phyloP scores from a whole-genome alignment of 2,329 filamentous ascomycete species.

The Sporothrix luriei region DNA sequence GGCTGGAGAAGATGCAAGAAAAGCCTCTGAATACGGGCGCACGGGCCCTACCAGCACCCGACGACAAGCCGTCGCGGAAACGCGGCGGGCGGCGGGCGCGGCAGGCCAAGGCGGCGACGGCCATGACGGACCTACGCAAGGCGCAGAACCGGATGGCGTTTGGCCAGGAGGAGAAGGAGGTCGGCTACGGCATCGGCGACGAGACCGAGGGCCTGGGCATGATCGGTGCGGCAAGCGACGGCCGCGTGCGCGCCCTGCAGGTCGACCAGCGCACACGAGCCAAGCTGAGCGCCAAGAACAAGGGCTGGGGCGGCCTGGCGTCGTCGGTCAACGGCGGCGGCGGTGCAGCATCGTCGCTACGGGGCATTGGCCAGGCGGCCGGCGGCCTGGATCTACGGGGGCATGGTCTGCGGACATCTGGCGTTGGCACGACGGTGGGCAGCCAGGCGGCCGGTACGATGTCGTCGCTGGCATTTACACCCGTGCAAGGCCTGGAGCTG shows the following conservation, averaged over 20 bases:
- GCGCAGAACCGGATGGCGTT: slow-evolving; percentile 96
- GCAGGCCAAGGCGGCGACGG: slow-evolving; percentile 94
- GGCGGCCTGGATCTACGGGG: slow-evolving; percentile 70
- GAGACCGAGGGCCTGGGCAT: slow-evolving; percentile 87
- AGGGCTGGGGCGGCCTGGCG: slow-evolving; percentile 76
- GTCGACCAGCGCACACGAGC: slow-evolving; percentile 92
- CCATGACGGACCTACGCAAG: slow-evolving; percentile 95
- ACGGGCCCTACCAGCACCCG: slow-evolving; percentile 84
- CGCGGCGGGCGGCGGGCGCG: slow-evolving; percentile 85
- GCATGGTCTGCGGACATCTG: slow-evolving; percentile 77
- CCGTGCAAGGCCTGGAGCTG: slow-evolving; percentile 90
- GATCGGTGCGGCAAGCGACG: slow-evolving; percentile 87
- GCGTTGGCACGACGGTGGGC: slow-evolving; percentile 72
- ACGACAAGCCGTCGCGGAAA: slow-evolving; percentile 93
- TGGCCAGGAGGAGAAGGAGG: slow-evolving; percentile 91
- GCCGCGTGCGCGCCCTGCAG: slow-evolving; percentile 83
- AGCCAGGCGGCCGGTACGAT: slow-evolving; percentile 67
- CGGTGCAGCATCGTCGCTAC: slow-evolving; percentile 75
- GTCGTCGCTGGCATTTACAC: slow-evolving; percentile 88
- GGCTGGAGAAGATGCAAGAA: slow-evolving; percentile 89
- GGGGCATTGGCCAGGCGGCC: slow-evolving; percentile 70
- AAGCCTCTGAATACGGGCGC: slow-evolving; percentile 86
- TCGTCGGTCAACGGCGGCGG: slow-evolving; percentile 46
- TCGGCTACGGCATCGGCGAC: slow-evolving; percentile 86
- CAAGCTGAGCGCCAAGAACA: slow-evolving; percentile 91